These are phyloP conservation scores for Diaporthe sp. DNA, from an alignment of 2,329 filamentous ascomycete genomes.

Conservation along the genomic window DNA sequence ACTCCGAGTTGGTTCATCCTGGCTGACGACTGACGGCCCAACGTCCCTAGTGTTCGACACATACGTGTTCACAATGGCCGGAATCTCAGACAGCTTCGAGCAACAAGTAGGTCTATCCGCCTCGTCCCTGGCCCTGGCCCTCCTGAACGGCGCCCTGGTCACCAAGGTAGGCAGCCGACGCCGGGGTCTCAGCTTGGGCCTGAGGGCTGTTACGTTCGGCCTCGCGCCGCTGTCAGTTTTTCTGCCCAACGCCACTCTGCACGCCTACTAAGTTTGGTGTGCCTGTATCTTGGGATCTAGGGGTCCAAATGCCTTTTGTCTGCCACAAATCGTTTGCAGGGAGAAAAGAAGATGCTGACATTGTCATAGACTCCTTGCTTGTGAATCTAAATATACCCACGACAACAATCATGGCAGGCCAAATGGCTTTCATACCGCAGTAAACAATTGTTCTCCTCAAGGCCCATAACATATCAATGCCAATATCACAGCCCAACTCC, in stretches of 20 bases:
- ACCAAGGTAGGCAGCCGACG: no score
- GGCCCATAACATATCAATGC: slow-evolving; percentile 16
- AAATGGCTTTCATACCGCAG: not conserved
- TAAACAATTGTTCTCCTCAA: not conserved
- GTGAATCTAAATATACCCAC: slow-evolving; percentile 19
- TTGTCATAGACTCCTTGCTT: slow-evolving; percentile 18
- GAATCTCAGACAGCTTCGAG: no score
- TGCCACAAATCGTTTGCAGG: slow-evolving; percentile 7
- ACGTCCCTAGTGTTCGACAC: no score
- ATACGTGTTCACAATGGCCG: no score
- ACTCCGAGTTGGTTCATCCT: no score
- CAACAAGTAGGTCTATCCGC: not conserved
- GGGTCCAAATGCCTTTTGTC: not conserved
- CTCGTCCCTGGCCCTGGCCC: no score
- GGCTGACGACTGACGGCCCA: no score
- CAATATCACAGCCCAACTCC: slow-evolving; percentile 24
- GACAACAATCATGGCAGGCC: not conserved
- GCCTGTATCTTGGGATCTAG: not conserved
- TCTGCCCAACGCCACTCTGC: not conserved
- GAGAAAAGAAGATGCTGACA: slow-evolving; percentile 18
- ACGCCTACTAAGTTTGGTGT: not conserved
- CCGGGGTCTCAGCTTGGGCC: no score
- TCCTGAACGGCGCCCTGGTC: no score
- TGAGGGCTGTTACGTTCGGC: no score
- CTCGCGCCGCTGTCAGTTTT: no score